Conservation (phyloP, 768 basidiomycete genomes). For the Omphalotus guepiniiformis region DNA sequence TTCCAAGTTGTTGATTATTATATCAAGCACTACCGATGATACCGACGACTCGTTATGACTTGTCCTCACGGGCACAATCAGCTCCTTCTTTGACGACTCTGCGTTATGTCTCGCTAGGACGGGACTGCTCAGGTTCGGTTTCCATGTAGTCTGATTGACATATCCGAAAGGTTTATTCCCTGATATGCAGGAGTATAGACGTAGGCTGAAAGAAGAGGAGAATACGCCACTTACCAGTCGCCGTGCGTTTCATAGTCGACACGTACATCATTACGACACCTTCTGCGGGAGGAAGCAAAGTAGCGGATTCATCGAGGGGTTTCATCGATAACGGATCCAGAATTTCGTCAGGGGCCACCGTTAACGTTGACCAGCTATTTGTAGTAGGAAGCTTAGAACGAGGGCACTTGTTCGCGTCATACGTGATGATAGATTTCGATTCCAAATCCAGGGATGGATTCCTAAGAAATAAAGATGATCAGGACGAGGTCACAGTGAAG, state of each 20-base stretch:
- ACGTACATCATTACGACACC: slow-evolving; percentile 7
- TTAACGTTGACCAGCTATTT: neutral
- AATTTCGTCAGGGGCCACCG: neutral
- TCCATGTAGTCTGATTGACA: slow-evolving; percentile 9
- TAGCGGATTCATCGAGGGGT: neutral
- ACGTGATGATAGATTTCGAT: slow-evolving; percentile 6
- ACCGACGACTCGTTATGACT: neutral
- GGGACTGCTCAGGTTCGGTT: slow-evolving; percentile 1
- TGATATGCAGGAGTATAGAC: too few species aligned
- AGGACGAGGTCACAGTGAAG: neutral
- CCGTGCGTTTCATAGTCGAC: slow-evolving; percentile 7
- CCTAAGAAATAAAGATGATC: neutral
- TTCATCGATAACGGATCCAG: slow-evolving; percentile 2
- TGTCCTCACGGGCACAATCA: neutral
- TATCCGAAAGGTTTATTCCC: slow-evolving; percentile 7
- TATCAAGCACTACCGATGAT: neutral
- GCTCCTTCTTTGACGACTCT: slow-evolving; percentile 1
- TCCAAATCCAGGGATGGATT: slow-evolving; percentile 7
- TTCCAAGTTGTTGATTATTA: slow-evolving; percentile 10
- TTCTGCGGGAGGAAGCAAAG: slow-evolving; percentile 2
- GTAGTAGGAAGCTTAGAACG: neutral
- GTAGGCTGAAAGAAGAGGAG: too few species aligned
- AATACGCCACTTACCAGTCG: too few species aligned
- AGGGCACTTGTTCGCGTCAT: neutral
- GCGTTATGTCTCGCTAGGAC: neutral